Conservation (phyloP, 345 rosid genomes). For the Rhizophora apiculata region DNA sequence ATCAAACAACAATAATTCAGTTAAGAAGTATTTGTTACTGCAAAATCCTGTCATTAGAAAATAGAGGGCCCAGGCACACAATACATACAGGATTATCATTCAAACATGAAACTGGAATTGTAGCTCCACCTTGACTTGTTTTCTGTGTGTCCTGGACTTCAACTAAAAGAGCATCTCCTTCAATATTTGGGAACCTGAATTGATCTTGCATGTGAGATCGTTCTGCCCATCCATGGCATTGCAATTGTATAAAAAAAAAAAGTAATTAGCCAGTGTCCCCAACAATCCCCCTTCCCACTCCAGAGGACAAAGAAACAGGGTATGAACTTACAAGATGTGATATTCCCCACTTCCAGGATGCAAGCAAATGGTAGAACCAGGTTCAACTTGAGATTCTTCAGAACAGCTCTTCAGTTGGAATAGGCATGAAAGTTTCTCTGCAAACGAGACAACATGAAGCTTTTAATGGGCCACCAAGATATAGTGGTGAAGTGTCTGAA, state of each 20-base stretch:
- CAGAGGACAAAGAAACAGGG: neutral
- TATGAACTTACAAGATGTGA: slow-evolving; percentile 73
- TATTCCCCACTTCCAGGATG: slow-evolving; percentile 77
- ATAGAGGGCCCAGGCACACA: neutral
- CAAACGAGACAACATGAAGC: slow-evolving; percentile 15
- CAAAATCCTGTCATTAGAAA: slow-evolving; percentile 2
- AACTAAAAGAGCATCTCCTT: slow-evolving; percentile 70
- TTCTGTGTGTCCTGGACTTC: slow-evolving; percentile 69
- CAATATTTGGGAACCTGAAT: slow-evolving; percentile 78
- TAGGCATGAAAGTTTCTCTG: slow-evolving; percentile 71
- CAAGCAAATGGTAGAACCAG: slow-evolving; percentile 60
- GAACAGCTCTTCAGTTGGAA: slow-evolving; percentile 70
- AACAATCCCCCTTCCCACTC: too few species aligned
- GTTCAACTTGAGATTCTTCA: slow-evolving; percentile 57
- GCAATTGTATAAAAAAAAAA: neutral
- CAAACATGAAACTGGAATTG: slow-evolving; percentile 61
- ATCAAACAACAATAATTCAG: neutral
- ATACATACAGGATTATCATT: slow-evolving; percentile 64
- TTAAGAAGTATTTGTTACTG: neutral
- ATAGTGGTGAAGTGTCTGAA: neutral
- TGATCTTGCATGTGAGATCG: slow-evolving; percentile 19
- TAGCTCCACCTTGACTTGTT: slow-evolving; percentile 65
- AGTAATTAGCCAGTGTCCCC: too few species aligned
- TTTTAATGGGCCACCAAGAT: neutral
- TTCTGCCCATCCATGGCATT: slow-evolving; percentile 5